A percentile compares a stretch with the other conserved stretches of the same genome.
phyloP scores from a whole-genome alignment of 2,329 filamentous ascomycete species.

The Macrophomina phaseolina region DNA sequence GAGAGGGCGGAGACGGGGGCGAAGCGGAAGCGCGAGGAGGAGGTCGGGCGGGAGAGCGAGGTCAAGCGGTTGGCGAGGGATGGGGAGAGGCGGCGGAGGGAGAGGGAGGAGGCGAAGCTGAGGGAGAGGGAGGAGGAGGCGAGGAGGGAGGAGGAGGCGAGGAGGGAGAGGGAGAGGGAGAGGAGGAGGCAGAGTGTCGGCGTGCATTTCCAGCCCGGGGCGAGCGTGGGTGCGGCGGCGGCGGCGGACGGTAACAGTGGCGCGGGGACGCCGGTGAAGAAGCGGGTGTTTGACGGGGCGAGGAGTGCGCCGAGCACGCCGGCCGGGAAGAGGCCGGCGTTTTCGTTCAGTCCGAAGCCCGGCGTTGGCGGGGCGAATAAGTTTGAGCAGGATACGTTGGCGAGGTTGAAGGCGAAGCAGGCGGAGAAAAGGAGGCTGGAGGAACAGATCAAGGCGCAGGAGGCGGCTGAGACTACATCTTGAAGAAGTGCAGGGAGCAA shows the following conservation, averaged over 20 bases:
- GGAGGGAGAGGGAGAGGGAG: slow-evolving; percentile 52
- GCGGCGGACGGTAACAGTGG: not conserved
- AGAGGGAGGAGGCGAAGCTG: slow-evolving; percentile 20
- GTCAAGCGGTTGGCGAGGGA: slow-evolving; percentile 31
- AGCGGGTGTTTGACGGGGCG: slow-evolving; percentile 23
- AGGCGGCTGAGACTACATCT: slow-evolving; percentile 5
- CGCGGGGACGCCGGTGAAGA: slow-evolving; percentile 26
- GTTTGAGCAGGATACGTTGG: slow-evolving; percentile 51
- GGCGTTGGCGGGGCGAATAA: slow-evolving; percentile 30
- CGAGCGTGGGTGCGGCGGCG: slow-evolving; percentile 6
- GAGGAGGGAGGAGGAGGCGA: slow-evolving; percentile 48
- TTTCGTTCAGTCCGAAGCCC: slow-evolving; percentile 48
- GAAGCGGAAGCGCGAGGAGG: slow-evolving; percentile 53
- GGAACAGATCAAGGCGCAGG: slow-evolving; percentile 49
- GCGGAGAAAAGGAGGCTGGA: slow-evolving; percentile 52
- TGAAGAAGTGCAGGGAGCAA: not conserved
- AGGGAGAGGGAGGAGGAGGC: slow-evolving; percentile 54
- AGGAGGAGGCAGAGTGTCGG: slow-evolving; percentile 58
- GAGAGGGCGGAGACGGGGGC: slow-evolving; percentile 73
- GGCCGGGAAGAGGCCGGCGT: slow-evolving; percentile 42
- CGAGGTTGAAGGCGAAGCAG: slow-evolving; percentile 45
- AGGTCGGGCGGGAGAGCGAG: slow-evolving; percentile 56
- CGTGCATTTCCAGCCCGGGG: slow-evolving; percentile 31
- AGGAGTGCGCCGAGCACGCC: slow-evolving; percentile 39
- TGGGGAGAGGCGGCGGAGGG: slow-evolving; percentile 23